A percentile compares a stretch with the other conserved stretches of the same genome.
Evolutionary conservation across 495 filamentous ascomycete genomes (phyloP).

Genomic region (Penicillium subrubescens): DNA sequence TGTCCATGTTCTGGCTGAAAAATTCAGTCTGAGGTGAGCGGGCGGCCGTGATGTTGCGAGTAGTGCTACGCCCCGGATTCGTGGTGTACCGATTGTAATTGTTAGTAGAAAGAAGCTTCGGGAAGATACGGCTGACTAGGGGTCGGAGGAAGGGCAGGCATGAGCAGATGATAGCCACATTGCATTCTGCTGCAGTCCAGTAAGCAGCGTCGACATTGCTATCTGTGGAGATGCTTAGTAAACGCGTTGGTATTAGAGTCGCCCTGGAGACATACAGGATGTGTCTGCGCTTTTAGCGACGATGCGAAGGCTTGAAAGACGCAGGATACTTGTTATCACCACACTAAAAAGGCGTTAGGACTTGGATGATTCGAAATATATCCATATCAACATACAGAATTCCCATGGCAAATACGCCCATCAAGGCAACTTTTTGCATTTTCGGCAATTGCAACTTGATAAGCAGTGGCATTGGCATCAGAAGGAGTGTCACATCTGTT

Average conservation of each 20-base stretch:
- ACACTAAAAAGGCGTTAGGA: conserved; percentile 24
- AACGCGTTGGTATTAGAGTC: conserved; percentile 49
- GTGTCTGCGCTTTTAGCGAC: conserved; percentile 43
- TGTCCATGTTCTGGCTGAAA: conserved; percentile 28
- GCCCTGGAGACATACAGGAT: conserved; percentile 62
- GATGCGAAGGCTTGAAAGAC: conserved; percentile 33
- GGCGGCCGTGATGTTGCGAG: conserved; percentile 13
- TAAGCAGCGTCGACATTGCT: conserved; percentile 57
- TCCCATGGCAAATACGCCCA: conserved; percentile 59
- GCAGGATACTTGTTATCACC: conserved; percentile 39
- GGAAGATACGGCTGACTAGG: conserved; percentile 72
- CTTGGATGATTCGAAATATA: conserved; percentile 40
- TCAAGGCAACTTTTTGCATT: conserved; percentile 53
- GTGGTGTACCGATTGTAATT: conserved; percentile 31
- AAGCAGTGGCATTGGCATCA: conserved; percentile 58
- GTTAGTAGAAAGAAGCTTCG: conserved; percentile 57
- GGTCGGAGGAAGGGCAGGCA: conserved; percentile 86
- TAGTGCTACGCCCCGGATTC: conserved; percentile 19
- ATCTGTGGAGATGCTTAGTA: conserved; percentile 25
- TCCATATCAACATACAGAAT: conserved; percentile 46
- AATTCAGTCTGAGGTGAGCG: conserved; percentile 27
- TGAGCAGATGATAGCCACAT: conserved; percentile 78
- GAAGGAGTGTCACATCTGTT: conserved; percentile 58
- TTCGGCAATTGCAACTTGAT: conserved; percentile 51
- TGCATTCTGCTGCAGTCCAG: conserved; percentile 87